Percentiles rank a stretch among this genome's conserved stretches.
phyloP scores from a whole-genome alignment of 371 early-diverging fungal genomes.

The Parasitella parasitica region DNA sequence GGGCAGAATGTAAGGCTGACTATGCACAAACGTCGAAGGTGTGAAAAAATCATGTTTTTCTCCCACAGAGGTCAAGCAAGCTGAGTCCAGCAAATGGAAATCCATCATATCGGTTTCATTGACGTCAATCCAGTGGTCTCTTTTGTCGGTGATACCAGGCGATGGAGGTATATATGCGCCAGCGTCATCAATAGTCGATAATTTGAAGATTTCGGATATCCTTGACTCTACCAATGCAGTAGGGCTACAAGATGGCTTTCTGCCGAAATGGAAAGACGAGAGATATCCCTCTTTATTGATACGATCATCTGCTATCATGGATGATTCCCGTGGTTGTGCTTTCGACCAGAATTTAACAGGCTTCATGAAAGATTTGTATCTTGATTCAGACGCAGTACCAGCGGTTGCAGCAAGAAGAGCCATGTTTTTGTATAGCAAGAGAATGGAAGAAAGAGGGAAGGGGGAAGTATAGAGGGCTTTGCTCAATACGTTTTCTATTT shows the following conservation, averaged over 20 bases:
- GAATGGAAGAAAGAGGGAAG: not conserved
- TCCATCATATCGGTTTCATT: constrained; percentile 25
- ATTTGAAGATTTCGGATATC: constrained; percentile 30
- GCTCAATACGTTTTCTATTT: not conserved
- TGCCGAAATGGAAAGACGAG: not conserved
- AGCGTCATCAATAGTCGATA: constrained; percentile 33
- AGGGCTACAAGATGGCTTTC: not conserved
- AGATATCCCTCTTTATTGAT: not conserved
- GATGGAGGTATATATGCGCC: constrained; percentile 43
- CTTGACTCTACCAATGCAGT: constrained; percentile 28
- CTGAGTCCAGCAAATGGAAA: constrained; percentile 35
- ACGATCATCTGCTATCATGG: not conserved
- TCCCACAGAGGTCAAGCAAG: constrained; percentile 30
- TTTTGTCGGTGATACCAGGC: constrained; percentile 27
- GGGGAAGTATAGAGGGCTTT: not conserved
- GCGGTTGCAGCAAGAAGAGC: not conserved
- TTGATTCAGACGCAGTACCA: constrained; percentile 3
- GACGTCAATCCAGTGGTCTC: constrained; percentile 34
- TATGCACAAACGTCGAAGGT: constrained; percentile 27
- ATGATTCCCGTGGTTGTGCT: constrained; percentile 5
- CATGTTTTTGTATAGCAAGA: not conserved
- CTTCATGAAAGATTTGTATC: constrained; percentile 24
- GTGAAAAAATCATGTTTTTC: constrained; percentile 39
- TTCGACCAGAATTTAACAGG: constrained; percentile 30
- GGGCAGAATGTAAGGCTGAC: constrained; percentile 21